These are phyloP conservation scores for Clathrospora elynae DNA, from an alignment of 2,329 filamentous ascomycete species.

Conservation along the genomic window DNA sequence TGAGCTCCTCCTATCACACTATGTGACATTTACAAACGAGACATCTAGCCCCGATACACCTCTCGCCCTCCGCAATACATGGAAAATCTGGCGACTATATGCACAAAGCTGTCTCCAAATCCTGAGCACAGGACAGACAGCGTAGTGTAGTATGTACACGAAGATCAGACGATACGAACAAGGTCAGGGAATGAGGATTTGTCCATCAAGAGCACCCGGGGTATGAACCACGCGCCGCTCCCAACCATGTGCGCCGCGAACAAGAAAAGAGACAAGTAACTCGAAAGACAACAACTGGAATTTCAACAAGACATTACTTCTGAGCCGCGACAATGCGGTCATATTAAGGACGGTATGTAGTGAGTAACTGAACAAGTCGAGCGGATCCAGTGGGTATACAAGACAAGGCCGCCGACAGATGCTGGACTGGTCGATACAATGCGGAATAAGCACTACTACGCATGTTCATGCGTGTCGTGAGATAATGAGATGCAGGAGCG, in stretches of 20 bases:
- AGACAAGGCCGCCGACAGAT: constrained; percentile 16
- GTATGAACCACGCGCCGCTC: constrained; percentile 26
- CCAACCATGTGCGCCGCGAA: constrained; percentile 21
- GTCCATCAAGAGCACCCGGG: constrained; percentile 11
- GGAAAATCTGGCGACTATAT: constrained; percentile 27
- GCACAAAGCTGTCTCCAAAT: constrained; percentile 11
- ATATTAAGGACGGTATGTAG: constrained; percentile 30
- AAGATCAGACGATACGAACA: constrained; percentile 16
- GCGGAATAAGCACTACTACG: constrained; percentile 26
- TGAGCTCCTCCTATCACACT: constrained; percentile 7
- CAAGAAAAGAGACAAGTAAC: constrained; percentile 9
- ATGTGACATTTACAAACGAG: constrained; percentile 9
- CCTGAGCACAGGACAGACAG: neutral
- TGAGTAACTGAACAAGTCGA: constrained; percentile 14
- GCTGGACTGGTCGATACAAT: constrained; percentile 13
- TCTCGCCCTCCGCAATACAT: constrained; percentile 12
- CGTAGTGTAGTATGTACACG: constrained; percentile 19
- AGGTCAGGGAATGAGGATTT: constrained; percentile 9
- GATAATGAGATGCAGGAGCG: constrained; percentile 24
- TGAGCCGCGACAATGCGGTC: constrained; percentile 17
- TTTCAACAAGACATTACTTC: constrained; percentile 29
- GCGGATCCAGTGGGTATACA: constrained; percentile 29
- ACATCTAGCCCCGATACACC: constrained; percentile 6
- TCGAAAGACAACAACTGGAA: constrained; percentile 10
- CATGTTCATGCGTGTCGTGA: constrained; percentile 37